Conservation (phyloP, 352 stramenopile genomes). For the Phytophthora rubi region DNA sequence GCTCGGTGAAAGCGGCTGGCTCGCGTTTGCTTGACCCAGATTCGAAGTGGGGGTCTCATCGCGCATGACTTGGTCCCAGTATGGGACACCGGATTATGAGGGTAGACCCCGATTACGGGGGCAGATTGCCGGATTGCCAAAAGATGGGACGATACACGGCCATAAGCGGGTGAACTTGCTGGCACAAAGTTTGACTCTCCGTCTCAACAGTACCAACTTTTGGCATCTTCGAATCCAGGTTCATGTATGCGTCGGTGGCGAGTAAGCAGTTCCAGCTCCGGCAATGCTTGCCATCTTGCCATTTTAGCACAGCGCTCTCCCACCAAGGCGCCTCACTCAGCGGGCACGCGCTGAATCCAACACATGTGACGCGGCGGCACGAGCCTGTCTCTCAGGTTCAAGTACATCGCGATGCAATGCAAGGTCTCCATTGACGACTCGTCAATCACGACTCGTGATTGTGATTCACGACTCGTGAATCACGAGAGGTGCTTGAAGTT, state of each 20-base stretch:
- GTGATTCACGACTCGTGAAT: too few species aligned
- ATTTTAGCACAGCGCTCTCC: neutral
- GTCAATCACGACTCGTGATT: neutral
- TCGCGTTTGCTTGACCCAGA: conserved; percentile 22
- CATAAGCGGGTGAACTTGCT: neutral
- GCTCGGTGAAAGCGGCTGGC: conserved; percentile 10
- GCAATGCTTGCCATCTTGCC: neutral
- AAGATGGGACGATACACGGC: conserved; percentile 17
- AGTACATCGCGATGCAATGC: conserved; percentile 4
- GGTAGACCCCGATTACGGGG: conserved; percentile 16
- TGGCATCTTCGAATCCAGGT: neutral
- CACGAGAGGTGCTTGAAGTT: conserved; percentile 21
- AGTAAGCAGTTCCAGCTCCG: neutral
- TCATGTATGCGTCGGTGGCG: neutral
- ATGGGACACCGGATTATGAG: conserved; percentile 17
- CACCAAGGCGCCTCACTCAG: neutral
- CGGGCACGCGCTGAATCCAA: conserved; percentile 1
- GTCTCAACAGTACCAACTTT: neutral
- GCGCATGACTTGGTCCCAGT: conserved; percentile 31
- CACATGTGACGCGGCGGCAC: conserved; percentile 11
- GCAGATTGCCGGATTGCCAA: conserved; percentile 5
- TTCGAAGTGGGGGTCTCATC: conserved; percentile 20
- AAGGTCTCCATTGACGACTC: neutral
- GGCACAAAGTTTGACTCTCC: neutral
- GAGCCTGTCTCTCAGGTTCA: conserved; percentile 2